Evolutionary conservation across 495 filamentous ascomycete genomes (phyloP).

Genomic region (Penicillium pancosmium): DNA sequence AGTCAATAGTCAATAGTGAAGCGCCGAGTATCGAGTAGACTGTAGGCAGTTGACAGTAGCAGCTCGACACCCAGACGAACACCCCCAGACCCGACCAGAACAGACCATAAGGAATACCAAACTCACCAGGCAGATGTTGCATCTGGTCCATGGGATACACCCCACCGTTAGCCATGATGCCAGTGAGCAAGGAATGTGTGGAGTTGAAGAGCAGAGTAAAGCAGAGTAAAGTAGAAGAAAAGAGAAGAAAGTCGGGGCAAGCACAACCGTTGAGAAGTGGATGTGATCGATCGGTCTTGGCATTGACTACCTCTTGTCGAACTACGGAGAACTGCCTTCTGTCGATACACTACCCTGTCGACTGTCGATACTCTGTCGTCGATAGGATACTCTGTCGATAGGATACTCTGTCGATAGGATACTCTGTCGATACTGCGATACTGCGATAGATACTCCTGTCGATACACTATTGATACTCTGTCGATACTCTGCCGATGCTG

Average conservation of each 20-base stretch:
- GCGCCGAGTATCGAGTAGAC: neutral
- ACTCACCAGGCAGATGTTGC: constrained; percentile 28
- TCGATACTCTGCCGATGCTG: constrained; percentile 1
- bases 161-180: constrained; percentile 28
- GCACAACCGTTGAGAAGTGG: neutral
- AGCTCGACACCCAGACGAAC: no score
- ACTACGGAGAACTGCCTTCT: no score
- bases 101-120: neutral
- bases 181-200: neutral
- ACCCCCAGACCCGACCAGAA: no score
- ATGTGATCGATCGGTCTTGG: constrained; percentile 5
- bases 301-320: neutral
- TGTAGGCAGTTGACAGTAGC: no score
- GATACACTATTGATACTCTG: no score
- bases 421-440: no score
- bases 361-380: no score
- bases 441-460: no score
- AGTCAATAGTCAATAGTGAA: neutral
- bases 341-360: neutral
- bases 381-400: neutral
- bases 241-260: neutral
- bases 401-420: no score
- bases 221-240: neutral
- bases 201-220: constrained; percentile 6
- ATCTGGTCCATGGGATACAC: constrained; percentile 32